phyloP scores from a whole-genome alignment of 2,329 filamentous ascomycete genomes.

The Aurifilum marmelostoma region DNA sequence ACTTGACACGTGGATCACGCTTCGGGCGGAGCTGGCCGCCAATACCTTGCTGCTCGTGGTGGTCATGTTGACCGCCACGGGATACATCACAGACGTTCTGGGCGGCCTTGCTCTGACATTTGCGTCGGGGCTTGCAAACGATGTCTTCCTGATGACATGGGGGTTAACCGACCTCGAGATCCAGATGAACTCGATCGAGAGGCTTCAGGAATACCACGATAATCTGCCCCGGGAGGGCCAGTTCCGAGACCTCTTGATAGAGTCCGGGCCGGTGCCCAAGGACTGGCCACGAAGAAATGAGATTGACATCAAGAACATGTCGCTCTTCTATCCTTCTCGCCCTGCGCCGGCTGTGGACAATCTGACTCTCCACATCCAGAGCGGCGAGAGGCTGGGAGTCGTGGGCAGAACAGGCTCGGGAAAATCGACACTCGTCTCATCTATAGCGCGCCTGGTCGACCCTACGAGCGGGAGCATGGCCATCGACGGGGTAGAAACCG shows the following conservation, averaged over 20 bases:
- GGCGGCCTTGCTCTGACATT: constrained; percentile 16
- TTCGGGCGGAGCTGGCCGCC: constrained; percentile 13
- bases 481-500: constrained; percentile 37
- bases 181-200: constrained; percentile 20
- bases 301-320: constrained; percentile 8
- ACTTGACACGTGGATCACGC: constrained; percentile 19
- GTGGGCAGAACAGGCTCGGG: constrained; percentile 41
- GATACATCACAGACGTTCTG: constrained; percentile 1
- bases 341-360: constrained; percentile 14
- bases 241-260: not conserved
- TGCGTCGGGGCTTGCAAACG: constrained; percentile 11
- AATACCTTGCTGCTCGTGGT: constrained; percentile 8
- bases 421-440: constrained; percentile 39
- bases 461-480: constrained; percentile 34
- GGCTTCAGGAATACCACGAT: constrained; percentile 14
- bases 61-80: constrained; percentile 3
- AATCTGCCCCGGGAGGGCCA: constrained; percentile 14
- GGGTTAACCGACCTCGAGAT: constrained; percentile 15
- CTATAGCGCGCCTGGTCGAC: constrained; percentile 39
- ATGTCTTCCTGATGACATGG: constrained; percentile 18
- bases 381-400: constrained; percentile 32
- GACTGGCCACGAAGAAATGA: constrained; percentile 12
- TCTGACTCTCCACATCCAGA: constrained; percentile 8
- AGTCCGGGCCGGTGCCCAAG: not conserved
- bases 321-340: constrained; percentile 17